phyloP scores from a whole-genome alignment of 164 flowering plant genomes.

The Piper betle region DNA sequence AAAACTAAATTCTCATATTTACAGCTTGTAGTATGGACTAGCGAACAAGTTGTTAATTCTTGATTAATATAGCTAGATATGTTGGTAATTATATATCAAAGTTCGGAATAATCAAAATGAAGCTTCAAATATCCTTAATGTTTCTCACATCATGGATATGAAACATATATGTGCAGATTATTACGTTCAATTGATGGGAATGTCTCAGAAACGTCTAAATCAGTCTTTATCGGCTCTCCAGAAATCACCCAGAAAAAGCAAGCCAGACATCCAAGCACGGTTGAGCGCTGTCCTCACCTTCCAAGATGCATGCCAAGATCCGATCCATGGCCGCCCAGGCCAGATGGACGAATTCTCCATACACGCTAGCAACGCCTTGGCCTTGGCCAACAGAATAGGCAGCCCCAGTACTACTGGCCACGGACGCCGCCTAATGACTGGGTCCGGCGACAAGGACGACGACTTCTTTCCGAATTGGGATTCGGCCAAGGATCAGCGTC shows the following conservation, averaged over 20 bases:
- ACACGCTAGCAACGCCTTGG: slow-evolving; percentile 31
- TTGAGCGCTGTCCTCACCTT: slow-evolving; percentile 40
- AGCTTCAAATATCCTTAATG: no score
- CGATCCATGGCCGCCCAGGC: slow-evolving; percentile 5
- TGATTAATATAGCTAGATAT: no score
- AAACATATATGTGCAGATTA: no score
- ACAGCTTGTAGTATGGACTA: no score
- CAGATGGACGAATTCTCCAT: slow-evolving; percentile 28
- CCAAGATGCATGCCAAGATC: slow-evolving; percentile 36
- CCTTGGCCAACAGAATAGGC: slow-evolving; percentile 32
- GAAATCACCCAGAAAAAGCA: slow-evolving; percentile 15
- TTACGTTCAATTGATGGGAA: slow-evolving; percentile 27
- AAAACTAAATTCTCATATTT: no score
- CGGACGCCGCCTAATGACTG: slow-evolving; percentile 1
- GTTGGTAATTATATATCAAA: no score
- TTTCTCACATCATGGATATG: no score
- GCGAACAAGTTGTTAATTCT: no score
- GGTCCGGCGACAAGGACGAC: background rate
- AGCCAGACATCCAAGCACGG: slow-evolving; percentile 44
- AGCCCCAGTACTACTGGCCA: background rate
- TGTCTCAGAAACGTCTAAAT: slow-evolving; percentile 27
- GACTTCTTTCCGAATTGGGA: slow-evolving; percentile 22
- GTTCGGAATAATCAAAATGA: no score
- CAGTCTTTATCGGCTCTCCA: slow-evolving; percentile 30
- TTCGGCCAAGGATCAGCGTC: slow-evolving; percentile 21